A percentile compares a stretch with the other conserved stretches of the same genome.
Evolutionary conservation across 257 asterid species (phyloP).

Genomic region (Penstemon newberryi): DNA sequence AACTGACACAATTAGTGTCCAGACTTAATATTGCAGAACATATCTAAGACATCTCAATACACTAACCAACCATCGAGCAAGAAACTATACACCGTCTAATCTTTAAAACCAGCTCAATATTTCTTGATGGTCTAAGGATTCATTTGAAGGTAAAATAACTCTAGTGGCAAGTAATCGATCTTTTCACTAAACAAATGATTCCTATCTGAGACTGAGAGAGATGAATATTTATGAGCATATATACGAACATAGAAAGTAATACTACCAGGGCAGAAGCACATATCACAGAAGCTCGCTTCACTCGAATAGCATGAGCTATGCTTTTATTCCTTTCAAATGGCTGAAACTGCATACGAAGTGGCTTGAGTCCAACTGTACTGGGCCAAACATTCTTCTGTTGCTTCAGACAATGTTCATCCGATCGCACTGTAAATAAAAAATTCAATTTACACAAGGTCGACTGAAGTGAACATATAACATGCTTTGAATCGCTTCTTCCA

Average conservation of each 20-base stretch:
- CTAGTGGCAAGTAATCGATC: not conserved
- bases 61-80: too few relatives aligned
- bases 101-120: not conserved
- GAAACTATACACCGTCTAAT: not conserved
- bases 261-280: constrained; percentile 70
- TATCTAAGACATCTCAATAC: not conserved
- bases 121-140: not conserved
- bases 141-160: not conserved
- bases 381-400: constrained; percentile 31
- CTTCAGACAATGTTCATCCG: constrained; percentile 32
- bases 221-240: not conserved
- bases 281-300: constrained; percentile 41
- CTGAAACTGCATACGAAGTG: constrained; percentile 34
- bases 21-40: not conserved
- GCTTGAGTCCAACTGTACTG: constrained; percentile 37
- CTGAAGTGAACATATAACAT: not conserved
- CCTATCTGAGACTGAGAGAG: not conserved
- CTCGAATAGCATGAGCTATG: constrained; percentile 21
- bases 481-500: not conserved
- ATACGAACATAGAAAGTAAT: not conserved
- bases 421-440: constrained; percentile 35
- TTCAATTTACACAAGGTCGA: constrained; percentile 9
- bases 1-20: not conserved
- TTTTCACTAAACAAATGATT: not conserved
- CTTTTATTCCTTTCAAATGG: constrained; percentile 32